Base-by-base conservation (phyloP, 2,329 filamentous ascomycete genomes). In the Verticillium isaacii region DNA sequence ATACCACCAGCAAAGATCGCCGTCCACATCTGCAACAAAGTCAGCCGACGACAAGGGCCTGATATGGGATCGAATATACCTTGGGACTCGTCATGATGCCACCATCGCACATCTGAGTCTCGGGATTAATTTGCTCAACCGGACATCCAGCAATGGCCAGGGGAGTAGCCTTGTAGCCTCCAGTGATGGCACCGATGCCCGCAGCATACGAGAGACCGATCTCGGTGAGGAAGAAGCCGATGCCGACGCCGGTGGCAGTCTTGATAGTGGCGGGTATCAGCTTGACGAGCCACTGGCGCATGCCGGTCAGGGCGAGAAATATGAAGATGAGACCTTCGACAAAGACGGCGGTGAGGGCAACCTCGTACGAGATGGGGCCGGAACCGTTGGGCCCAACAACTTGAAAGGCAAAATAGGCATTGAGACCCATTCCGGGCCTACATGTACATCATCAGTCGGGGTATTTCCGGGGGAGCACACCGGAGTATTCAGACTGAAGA, bases 141-240 rank as follows among this genome's bases (percentile, higher is more conserved):
- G 84, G 81, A 68, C 92, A 96, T 4, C 92, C 93, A 1, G 86
- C 92, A 55, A 96, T 81, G 39, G 91, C 85, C 34, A 95, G 80
- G 0, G 93, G 92, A 0, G 91, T 93, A 1, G 84, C 80, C 25
- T 73, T 73, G 14, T 72, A 73, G 4, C 85, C 85, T 32, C 92
- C 92, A 0, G 90, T 92, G 64, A 96, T 88, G 36, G 91, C 83
- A 17, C 93, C 92, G 68, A 97, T 93, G 61, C 93, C 93, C 56
- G 90, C 87, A 25, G 87, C 88, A 72, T 95, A 95, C 0, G 90
- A 92, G 66, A 89, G 79, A 1, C 86, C 86, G 64, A 87, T 86
- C 65, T 87, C 81, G 0, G 86, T 87, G 29, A 89, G 76, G 66
- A 88, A 88, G 41, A 89, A 75, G 2, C 86, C 86, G 45, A 89